These are phyloP conservation scores for Dillenia turbinata DNA, from an alignment of 164 flowering plant genomes.

Conservation along the genomic window DNA sequence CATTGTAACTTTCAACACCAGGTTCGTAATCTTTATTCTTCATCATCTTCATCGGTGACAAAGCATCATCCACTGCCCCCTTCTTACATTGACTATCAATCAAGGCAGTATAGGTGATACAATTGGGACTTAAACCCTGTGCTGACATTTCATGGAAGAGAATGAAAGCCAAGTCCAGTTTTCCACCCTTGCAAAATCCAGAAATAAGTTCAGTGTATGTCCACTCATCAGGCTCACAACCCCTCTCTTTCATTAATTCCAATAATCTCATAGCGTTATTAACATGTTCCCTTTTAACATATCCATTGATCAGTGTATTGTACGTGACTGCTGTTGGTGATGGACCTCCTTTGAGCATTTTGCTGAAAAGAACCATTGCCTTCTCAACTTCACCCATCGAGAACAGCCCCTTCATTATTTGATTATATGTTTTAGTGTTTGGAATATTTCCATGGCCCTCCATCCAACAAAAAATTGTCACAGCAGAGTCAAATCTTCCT, in stretches of 20 bases:
- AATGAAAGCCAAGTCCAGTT: constrained; percentile 41
- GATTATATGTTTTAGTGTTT: constrained; percentile 56
- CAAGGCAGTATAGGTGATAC: constrained; percentile 47
- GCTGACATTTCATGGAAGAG: constrained; percentile 48
- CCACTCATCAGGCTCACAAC: constrained; percentile 67
- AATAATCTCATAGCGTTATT: constrained; percentile 59
- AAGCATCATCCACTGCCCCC: constrained; percentile 50
- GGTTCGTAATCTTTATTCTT: constrained; percentile 39
- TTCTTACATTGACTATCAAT: constrained; percentile 72
- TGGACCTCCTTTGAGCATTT: constrained; percentile 66
- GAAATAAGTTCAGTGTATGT: constrained; percentile 67
- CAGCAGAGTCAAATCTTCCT: constrained; percentile 39
- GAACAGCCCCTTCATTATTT: constrained; percentile 54
- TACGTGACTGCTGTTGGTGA: constrained; percentile 60
- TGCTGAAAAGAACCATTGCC: constrained; percentile 57
- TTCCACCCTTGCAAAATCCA: constrained; percentile 60
- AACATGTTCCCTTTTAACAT: constrained; percentile 37
- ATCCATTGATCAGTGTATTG: constrained; percentile 67
- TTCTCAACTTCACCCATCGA: constrained; percentile 32
- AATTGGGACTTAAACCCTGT: constrained; percentile 49
- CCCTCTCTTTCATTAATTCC: constrained; percentile 62
- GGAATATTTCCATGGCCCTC: constrained; percentile 27
- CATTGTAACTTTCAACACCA: constrained; percentile 56
- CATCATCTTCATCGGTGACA: constrained; percentile 53
- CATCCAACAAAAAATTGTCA: constrained; percentile 54